phyloP scores from a whole-genome alignment of 1,284 basidiomycete species.

The Laetiporus sulphureus region DNA sequence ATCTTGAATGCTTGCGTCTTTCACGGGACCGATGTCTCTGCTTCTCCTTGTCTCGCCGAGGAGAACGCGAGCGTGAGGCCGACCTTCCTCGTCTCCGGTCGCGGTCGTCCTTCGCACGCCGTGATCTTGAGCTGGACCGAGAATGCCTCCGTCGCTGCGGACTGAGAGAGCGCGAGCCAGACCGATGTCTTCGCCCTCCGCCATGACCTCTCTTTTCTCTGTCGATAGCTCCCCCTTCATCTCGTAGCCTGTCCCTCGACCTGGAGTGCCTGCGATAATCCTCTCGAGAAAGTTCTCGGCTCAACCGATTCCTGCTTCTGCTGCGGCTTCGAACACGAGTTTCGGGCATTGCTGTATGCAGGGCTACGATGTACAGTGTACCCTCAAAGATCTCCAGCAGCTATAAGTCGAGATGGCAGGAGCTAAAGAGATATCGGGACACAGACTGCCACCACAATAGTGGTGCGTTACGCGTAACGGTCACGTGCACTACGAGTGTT shows the following conservation, averaged over 20 bases:
- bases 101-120: background rate
- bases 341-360: too few relatives aligned
- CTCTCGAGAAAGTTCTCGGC: conserved; percentile 8
- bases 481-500: too few relatives aligned
- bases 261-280: conserved; percentile 7
- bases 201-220: conserved; percentile 6
- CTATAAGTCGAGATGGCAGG: too few relatives aligned
- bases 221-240: conserved; percentile 5
- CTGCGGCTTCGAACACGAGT: too few relatives aligned
- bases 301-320: conserved; percentile 8
- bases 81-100: conserved; percentile 13
- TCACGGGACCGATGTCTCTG: conserved; percentile 17
- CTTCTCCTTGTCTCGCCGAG: conserved; percentile 11
- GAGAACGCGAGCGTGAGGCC: conserved; percentile 22
- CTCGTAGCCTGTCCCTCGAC: conserved; percentile 6
- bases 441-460: too few relatives aligned
- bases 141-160: conserved; percentile 5
- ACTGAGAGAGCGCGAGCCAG: conserved; percentile 8
- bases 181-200: conserved; percentile 1
- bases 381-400: too few relatives aligned
- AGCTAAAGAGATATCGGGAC: too few relatives aligned
- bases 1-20: conserved; percentile 32
- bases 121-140: conserved; percentile 4
- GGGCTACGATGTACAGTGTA: too few relatives aligned
- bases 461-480: too few relatives aligned